These are phyloP conservation scores for Penicillium sp. DNA, from an alignment of 2,329 filamentous ascomycete genomes.

Conservation along the genomic window DNA sequence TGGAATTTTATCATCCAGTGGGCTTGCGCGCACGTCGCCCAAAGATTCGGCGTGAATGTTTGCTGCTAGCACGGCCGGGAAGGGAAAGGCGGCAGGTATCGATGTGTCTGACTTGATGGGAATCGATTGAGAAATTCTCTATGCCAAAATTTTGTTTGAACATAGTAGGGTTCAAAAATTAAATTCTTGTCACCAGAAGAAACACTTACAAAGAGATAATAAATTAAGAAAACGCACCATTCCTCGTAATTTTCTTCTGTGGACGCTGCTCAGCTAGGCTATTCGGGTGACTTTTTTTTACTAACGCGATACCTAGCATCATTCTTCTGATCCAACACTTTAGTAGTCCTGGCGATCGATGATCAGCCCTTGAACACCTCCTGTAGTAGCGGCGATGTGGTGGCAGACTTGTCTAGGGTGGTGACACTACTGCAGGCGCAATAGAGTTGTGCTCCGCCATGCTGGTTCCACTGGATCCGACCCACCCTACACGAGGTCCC, in stretches of 20 bases:
- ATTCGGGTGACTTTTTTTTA: too few species aligned
- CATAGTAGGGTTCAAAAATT: neutral
- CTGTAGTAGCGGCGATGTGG: neutral
- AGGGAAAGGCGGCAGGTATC: neutral
- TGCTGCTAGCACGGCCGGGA: neutral
- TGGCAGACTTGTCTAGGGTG: too few species aligned
- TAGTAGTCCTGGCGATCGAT: neutral
- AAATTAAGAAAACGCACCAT: neutral
- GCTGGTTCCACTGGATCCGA: neutral
- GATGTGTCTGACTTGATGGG: neutral
- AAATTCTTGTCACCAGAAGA: neutral
- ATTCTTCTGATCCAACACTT: neutral
- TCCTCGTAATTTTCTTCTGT: too few species aligned
- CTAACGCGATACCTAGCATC: neutral
- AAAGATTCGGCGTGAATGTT: neutral
- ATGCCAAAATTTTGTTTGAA: neutral
- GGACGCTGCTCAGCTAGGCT: too few species aligned
- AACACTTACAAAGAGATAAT: neutral
- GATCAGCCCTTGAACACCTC: neutral
- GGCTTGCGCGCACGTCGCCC: neutral
- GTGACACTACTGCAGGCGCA: too few species aligned
- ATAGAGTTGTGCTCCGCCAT: neutral
- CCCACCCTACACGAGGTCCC: neutral
- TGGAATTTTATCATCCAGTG: neutral
- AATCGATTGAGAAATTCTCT: neutral